Evolutionary conservation across 164 flowering plant species (phyloP), one percentile per base, ranked within the genome.

Genomic region (Liriodendron chinense): DNA sequence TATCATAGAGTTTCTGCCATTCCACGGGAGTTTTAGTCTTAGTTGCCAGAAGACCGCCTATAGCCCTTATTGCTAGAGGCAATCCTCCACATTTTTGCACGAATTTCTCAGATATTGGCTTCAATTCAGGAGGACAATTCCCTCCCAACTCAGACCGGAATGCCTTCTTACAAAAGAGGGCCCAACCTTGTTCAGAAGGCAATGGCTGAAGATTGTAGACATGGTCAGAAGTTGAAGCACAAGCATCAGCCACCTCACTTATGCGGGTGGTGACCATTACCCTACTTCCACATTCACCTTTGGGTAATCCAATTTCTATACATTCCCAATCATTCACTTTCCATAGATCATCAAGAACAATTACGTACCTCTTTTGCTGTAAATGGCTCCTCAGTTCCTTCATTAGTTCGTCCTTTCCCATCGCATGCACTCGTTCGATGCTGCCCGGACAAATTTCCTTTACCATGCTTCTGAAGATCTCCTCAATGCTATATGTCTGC

Each of bases 341-440:
- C 87, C 87, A 85, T 20, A 87, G 85, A 72, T 88, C 87, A 66
- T 88, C 91, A 80, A 85, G 70, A 43, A 85, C 89, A 65, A 88
- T 68, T 73, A 87, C 26, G 63, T 78, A 87, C 80, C 80, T 81
- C 84, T 85, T 85, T 0, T 83, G 82, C 70, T 53, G 64, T 25
- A 86, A 84, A 66, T 78, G 77, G 21, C 78, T 79, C 13, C 84
- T 72, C 25, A 86, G 84, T 73, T 82, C 80, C 82, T 71, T 0
- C 78, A 80, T 75, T 81, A 85, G 50, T 83, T 83, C 64, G 82
- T 63, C 71, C 56, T 76, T 72, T 73, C 75, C 62, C 82, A n/a
- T 73, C 81, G 83, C 56, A 78, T 85, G 72, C 86, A 80, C 84
- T 82, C 63, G 49, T 82, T 82, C 26, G 78, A 18, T 1, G 7